phyloP scores from a whole-genome alignment of 2,329 filamentous ascomycete genomes.

The Diaporthe destruens region DNA sequence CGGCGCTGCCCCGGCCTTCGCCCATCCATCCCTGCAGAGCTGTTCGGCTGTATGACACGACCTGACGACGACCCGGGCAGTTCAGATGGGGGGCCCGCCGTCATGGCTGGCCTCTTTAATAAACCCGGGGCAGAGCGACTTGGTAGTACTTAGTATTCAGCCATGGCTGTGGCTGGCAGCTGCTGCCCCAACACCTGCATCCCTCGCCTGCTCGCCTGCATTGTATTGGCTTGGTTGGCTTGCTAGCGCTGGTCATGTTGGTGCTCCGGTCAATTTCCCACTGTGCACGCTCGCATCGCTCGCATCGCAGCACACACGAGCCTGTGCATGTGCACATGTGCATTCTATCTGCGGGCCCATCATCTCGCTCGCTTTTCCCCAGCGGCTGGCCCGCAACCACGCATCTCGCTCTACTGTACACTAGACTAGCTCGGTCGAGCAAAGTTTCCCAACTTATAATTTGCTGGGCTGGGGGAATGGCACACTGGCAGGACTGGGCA shows the following conservation, averaged over 20 bases:
- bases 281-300: neutral
- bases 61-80: too few species aligned
- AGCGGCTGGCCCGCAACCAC: conserved; percentile 6
- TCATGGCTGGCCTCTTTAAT: conserved; percentile 19
- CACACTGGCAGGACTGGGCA: neutral
- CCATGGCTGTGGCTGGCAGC: conserved; percentile 18
- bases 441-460: conserved; percentile 20
- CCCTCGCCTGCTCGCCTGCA: conserved; percentile 3
- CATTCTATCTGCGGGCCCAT: neutral
- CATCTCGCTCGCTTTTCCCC: neutral
- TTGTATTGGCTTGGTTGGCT: conserved; percentile 31
- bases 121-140: conserved; percentile 14
- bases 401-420: conserved; percentile 14
- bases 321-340: conserved; percentile 26
- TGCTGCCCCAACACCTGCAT: conserved; percentile 26
- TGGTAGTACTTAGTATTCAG: conserved; percentile 6
- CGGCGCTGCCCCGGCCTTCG: neutral
- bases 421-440: conserved; percentile 21
- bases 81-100: too few species aligned
- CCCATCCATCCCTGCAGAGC: neutral
- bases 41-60: neutral
- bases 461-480: conserved; percentile 10
- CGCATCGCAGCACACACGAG: neutral
- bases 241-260: conserved; percentile 24
- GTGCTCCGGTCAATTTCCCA: conserved; percentile 19